These are phyloP conservation scores for Auriscalpium vulgare DNA, from an alignment of 768 basidiomycete genomes.

Conservation along the genomic window DNA sequence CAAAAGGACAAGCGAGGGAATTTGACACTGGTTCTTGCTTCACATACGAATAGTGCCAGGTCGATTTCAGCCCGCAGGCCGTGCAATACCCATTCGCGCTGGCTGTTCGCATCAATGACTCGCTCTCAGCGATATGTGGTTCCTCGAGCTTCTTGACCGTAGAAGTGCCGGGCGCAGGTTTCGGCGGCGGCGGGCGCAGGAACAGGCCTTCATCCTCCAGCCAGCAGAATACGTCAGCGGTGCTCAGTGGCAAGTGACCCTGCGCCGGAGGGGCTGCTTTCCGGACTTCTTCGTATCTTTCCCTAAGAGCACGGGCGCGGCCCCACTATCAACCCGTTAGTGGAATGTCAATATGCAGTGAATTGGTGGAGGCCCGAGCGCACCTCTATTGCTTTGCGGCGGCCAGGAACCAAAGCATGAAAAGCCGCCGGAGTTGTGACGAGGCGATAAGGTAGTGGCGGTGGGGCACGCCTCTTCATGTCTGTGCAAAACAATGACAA, in stretches of 20 bases:
- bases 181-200: slow-evolving; percentile 22
- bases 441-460: slow-evolving; percentile 31
- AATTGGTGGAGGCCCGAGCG: slow-evolving; percentile 8
- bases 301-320: slow-evolving; percentile 33
- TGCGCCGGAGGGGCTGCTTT: slow-evolving; percentile 14
- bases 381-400: slow-evolving; percentile 43
- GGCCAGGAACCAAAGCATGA: slow-evolving; percentile 30
- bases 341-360: background rate
- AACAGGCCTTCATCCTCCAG: slow-evolving; percentile 34
- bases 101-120: background rate
- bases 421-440: slow-evolving; percentile 28
- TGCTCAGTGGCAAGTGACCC: slow-evolving; percentile 22
- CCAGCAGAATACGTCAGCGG: slow-evolving; percentile 38
- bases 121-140: background rate
- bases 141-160: background rate
- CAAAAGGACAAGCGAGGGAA: background rate
- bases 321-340: slow-evolving; percentile 28
- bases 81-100: slow-evolving; percentile 3
- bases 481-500: slow-evolving; percentile 22
- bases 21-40: slow-evolving; percentile 2
- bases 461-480: slow-evolving; percentile 23
- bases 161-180: slow-evolving; percentile 5
- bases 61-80: slow-evolving; percentile 1
- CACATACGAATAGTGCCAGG: background rate
- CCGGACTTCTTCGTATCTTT: slow-evolving; percentile 28